Evolutionary conservation across 2,329 filamentous ascomycete species (phyloP).

Genomic region (Cladosporium cucumerinum): DNA sequence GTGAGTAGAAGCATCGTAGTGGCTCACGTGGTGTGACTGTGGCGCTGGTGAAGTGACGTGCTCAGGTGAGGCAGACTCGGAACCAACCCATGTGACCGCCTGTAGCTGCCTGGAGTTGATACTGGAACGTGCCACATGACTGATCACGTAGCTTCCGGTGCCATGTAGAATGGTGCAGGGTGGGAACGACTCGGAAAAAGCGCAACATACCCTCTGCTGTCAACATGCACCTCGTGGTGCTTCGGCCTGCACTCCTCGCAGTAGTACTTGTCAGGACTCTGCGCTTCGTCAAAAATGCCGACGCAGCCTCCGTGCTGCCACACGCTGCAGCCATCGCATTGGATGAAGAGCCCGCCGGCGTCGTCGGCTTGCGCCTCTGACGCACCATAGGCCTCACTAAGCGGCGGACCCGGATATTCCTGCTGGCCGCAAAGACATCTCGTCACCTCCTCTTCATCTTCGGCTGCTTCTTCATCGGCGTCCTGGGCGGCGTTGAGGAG

Average conservation of each 20-base stretch:
- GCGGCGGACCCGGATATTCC: conserved; percentile 84
- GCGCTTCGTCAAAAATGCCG: conserved; percentile 90
- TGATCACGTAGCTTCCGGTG: not conserved
- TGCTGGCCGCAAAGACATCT: conserved; percentile 92
- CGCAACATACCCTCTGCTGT: conserved; percentile 75
- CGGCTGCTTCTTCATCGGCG: conserved; percentile 55
- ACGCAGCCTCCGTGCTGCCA: conserved; percentile 99
- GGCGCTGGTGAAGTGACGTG: not conserved
- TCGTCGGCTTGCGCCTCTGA: conserved; percentile 69
- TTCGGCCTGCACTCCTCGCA: conserved; percentile 93
- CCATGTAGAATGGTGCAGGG: not conserved
- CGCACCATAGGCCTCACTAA: conserved; percentile 46
- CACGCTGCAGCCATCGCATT: conserved; percentile 96
- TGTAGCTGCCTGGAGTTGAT: not conserved
- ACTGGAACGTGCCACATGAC: not conserved
- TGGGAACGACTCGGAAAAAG: conserved; percentile 20
- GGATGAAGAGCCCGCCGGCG: conserved; percentile 90
- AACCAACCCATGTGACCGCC: not conserved
- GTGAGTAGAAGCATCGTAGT: not conserved
- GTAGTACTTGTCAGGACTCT: conserved; percentile 94
- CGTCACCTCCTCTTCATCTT: conserved; percentile 74
- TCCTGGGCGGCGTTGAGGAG: conserved; percentile 38
- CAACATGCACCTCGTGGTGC: conserved; percentile 77
- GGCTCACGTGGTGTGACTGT: not conserved
- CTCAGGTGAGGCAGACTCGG: not conserved